Evolutionary conservation across 257 asterid genomes (phyloP).

Genomic region (Solanum chilense): DNA sequence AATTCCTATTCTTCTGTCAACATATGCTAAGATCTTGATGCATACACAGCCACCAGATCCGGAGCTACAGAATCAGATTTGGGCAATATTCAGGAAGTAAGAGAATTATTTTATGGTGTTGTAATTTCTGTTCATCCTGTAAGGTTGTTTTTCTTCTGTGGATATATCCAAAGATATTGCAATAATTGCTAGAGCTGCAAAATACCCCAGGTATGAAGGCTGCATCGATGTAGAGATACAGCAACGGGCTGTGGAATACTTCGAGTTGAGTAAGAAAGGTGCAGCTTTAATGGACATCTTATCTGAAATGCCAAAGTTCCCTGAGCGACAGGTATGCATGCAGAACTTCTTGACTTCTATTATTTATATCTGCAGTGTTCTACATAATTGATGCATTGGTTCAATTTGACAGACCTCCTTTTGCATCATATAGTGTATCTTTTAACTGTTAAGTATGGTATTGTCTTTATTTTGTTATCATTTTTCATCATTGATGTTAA

Average conservation of each 20-base stretch:
- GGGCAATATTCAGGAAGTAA: constrained; percentile 79
- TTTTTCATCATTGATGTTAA: neutral
- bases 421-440: neutral
- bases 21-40: constrained; percentile 90
- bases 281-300: constrained; percentile 76
- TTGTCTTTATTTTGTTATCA: neutral
- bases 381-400: neutral
- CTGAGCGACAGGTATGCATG: constrained; percentile 76
- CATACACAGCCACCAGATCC: constrained; percentile 81
- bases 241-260: constrained; percentile 91
- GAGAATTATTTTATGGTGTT: neutral
- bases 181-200: neutral
- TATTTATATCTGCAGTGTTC: neutral
- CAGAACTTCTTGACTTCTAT: neutral
- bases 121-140: neutral
- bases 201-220: constrained; percentile 61
- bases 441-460: neutral
- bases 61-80: constrained; percentile 75
- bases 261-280: constrained; percentile 80
- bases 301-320: constrained; percentile 97
- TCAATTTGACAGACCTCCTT: neutral
- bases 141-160: neutral
- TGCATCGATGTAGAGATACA: constrained; percentile 93
- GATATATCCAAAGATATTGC: neutral
- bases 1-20: constrained; percentile 80